Base-by-base conservation (phyloP, 257 asterid genomes). In the Solanum sitiens region DNA sequence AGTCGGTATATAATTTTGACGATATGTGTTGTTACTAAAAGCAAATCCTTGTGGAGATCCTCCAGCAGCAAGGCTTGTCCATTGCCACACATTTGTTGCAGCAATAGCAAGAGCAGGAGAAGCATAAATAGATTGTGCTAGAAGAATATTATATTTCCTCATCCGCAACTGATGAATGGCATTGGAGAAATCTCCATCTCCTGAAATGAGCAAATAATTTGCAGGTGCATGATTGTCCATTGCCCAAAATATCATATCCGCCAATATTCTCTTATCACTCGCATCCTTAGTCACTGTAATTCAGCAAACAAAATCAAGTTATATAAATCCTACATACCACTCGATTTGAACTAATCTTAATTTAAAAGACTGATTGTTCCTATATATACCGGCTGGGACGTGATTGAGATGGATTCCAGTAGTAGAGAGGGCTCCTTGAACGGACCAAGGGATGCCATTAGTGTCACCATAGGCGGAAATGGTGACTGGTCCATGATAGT, bases 371-470 rank as follows among this genome's bases (percentile, higher is more conserved):
- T 18, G 2, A 56, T 42, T 59, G 84, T 12, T 42, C 45, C 67
- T 2, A 23, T 35, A 35, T 2, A 18, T 94, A 94, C 98, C 99
- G 30, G 95, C 95, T 0, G 98, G 99, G 40, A 96, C 98, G 85
- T 96, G 98, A 84, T 94, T 94, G 80, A 96, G 98, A 9, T 95
- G 89, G 70, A 96, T 93, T 53, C 98, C 99, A 70, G 99, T 96
- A 77, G 96, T 95, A 56, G 93, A 91, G 45, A 94, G 94, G 18
- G 96, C 98, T 75, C 93, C 94, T 84, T 94, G 97, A 40, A 93
- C 89, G 39, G 92, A 44, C 2, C 92, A 68, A 23, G 95, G 89
- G 85, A 96, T 94, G n/a, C 80, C 80, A 68, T 89, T 94, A 47
- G 98, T 94, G 67, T 96, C 99, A 0, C 98, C 98, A 84, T 96